Evolutionary conservation across 1,284 basidiomycete species (phyloP).

Genomic region (Sparassis latifolia): DNA sequence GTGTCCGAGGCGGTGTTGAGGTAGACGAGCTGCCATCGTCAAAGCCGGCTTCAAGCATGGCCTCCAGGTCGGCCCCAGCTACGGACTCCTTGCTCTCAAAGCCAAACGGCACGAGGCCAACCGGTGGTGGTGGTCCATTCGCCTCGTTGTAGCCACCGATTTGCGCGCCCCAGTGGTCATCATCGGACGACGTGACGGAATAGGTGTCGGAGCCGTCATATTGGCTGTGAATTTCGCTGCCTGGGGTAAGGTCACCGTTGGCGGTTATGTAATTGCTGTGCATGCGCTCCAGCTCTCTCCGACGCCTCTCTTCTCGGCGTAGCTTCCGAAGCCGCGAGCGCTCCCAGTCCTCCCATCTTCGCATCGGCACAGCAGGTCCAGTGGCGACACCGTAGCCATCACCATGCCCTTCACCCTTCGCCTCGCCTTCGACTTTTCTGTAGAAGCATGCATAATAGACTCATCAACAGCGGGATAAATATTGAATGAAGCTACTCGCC

Average conservation of each 20-base stretch:
- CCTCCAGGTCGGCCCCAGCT: constrained; percentile 73
- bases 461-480: not conserved
- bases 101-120: constrained; percentile 50
- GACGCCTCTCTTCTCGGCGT: constrained; percentile 82
- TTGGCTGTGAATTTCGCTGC: constrained; percentile 49
- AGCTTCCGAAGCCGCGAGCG: constrained; percentile 91
- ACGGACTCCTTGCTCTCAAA: constrained; percentile 56
- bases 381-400: constrained; percentile 53
- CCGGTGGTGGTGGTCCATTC: constrained; percentile 73
- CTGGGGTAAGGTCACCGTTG: constrained; percentile 54
- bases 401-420: constrained; percentile 72
- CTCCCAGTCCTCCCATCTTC: constrained; percentile 99
- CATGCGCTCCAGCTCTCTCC: constrained; percentile 71
- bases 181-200: constrained; percentile 82
- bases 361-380: constrained; percentile 72
- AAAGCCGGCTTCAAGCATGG: constrained; percentile 85
- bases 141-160: constrained; percentile 88
- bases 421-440: constrained; percentile 92
- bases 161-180: constrained; percentile 88
- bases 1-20: constrained; percentile 23
- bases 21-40: constrained; percentile 49
- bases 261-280: constrained; percentile 63
- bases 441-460: constrained; percentile 5
- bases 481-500: constrained; percentile 40
- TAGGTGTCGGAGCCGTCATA: constrained; percentile 70